Conservation (phyloP, 2,329 filamentous ascomycete genomes). For the Alternaria angustiovoidea region DNA sequence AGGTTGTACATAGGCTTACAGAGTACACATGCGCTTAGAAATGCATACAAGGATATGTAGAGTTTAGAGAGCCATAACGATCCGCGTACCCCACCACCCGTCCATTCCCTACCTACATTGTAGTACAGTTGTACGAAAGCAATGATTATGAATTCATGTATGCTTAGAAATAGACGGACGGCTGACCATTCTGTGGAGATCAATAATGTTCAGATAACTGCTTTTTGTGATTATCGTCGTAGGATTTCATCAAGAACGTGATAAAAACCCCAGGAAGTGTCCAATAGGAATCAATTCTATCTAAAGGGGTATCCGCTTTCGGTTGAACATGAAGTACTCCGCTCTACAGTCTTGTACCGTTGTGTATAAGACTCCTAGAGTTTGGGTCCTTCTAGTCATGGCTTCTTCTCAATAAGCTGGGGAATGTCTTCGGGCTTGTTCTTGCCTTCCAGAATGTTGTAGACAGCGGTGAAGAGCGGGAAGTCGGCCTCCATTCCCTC, state of each 20-base stretch:
- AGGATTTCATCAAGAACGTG: neutral
- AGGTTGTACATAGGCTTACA: neutral
- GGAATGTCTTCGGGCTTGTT: conserved; percentile 84
- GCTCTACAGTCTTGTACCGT: neutral
- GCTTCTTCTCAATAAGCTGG: conserved; percentile 60
- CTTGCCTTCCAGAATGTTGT: conserved; percentile 78
- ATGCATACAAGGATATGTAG: neutral
- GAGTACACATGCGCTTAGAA: neutral
- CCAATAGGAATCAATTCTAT: conserved; percentile 10
- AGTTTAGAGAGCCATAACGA: neutral
- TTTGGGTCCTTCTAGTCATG: conserved; percentile 10
- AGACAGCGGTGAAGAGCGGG: conserved; percentile 90
- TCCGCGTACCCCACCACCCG: neutral
- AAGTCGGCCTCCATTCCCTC: conserved; percentile 82
- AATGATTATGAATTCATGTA: neutral
- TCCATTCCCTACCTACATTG: neutral
- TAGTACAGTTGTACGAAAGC: neutral
- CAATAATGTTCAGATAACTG: neutral
- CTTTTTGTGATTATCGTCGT: neutral
- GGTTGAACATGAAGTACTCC: neutral
- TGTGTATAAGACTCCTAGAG: neutral
- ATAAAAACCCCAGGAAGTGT: neutral
- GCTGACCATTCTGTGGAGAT: neutral
- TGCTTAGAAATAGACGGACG: neutral
- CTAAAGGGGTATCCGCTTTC: conserved; percentile 12